Percentiles rank a stretch among this genome's conserved stretches.
phyloP scores from a whole-genome alignment of 148 eudicot species.

The Arctostaphylos glauca region DNA sequence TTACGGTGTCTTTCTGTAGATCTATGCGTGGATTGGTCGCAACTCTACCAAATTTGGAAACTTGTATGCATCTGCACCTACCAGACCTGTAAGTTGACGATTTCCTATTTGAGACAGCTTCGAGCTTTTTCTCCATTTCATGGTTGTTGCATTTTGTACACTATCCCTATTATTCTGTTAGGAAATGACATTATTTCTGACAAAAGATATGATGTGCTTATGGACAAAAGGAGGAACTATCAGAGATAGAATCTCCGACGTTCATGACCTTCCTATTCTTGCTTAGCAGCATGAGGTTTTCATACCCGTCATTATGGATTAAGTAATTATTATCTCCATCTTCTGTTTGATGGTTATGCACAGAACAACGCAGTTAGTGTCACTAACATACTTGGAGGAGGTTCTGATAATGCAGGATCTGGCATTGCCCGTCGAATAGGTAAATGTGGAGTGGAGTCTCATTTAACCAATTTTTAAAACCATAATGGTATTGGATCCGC shows the following conservation, averaged over 20 bases:
- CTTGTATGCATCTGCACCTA: constrained; percentile 58
- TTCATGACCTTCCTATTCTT: background rate
- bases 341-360: constrained; percentile 14
- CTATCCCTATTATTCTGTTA: background rate
- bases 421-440: constrained; percentile 89
- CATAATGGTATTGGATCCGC: constrained; percentile 1
- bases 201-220: background rate
- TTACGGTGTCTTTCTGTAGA: constrained; percentile 25
- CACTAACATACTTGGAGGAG: constrained; percentile 62
- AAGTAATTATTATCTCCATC: background rate
- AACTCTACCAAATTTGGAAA: constrained; percentile 54
- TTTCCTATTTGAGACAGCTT: background rate
- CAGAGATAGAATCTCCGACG: background rate
- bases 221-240: background rate
- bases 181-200: background rate
- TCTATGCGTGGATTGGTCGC: constrained; percentile 68
- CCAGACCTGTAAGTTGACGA: constrained; percentile 47
- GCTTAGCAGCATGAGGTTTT: background rate
- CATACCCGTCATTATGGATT: background rate
- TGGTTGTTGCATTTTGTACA: background rate
- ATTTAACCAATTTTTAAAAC: background rate
- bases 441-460: constrained; percentile 12
- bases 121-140: constrained; percentile 5
- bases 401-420: constrained; percentile 86
- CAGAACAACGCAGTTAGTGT: constrained; percentile 77